phyloP scores from a whole-genome alignment of 192 early-diverging fungal species.

The Gonapodya prolifera region DNA sequence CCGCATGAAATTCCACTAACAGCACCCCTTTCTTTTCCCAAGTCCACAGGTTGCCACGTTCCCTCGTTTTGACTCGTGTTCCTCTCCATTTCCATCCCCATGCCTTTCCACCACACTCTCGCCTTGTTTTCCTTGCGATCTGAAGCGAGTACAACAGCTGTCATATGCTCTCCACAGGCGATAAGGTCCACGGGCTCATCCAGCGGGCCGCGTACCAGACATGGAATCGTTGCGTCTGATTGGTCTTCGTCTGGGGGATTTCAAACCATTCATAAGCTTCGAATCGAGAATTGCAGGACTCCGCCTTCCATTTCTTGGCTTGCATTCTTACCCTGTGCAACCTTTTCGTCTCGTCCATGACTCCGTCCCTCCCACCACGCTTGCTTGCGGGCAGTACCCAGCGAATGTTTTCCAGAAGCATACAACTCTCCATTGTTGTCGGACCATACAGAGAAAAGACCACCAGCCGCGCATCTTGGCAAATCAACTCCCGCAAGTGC shows the following conservation, averaged over 20 bases:
- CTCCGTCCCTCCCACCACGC: not conserved
- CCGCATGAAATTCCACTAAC: not conserved
- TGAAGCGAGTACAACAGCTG: not conserved
- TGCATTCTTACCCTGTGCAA: not conserved
- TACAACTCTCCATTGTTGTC: not conserved
- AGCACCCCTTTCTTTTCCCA: not conserved
- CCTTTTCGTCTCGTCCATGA: not conserved
- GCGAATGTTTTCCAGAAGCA: not conserved
- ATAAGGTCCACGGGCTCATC: not conserved
- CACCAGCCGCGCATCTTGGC: not conserved
- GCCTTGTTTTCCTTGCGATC: not conserved
- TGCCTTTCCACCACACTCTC: not conserved
- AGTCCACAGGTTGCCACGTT: not conserved
- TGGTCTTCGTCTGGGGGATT: no score
- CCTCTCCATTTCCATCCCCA: not conserved
- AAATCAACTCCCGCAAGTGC: not conserved
- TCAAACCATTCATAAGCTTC: no score
- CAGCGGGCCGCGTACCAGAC: not conserved
- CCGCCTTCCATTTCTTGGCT: not conserved
- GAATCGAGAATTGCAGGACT: not conserved
- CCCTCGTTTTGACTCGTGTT: not conserved
- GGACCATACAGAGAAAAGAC: not conserved
- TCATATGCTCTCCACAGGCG: not conserved
- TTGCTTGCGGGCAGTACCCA: not conserved
- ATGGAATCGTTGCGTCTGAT: not conserved